Base-by-base conservation (phyloP, 371 early-diverging fungal genomes). In the Syncephalastrum monosporum region DNA sequence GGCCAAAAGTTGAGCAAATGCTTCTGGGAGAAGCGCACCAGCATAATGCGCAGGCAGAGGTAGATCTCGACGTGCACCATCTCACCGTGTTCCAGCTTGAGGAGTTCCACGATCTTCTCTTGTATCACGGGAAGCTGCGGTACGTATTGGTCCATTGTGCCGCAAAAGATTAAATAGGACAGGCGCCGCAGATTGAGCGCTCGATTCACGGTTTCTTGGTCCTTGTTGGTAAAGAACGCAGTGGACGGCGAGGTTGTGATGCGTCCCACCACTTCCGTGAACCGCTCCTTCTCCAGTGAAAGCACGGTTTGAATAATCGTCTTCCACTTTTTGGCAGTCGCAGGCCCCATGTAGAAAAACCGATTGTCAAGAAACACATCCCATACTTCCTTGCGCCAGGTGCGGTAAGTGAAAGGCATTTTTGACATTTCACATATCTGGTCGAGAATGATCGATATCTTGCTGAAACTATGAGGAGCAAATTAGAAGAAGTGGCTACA, bases 1-100 rank as follows among this genome's bases (percentile, higher is more conserved):
- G 97, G 95, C 94, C 93, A 94, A 60, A 96, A 89, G 63, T 88
- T 93, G 52, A 88, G 69, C 63, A 96, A 68, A 68, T 88, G 92
- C 54, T 88, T 84, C 41, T 82, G 81, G 12, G 93, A 88, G 52
- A 95, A 78, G 3, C 94, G 82, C 49, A 85, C 81, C 42, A 95
- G 69, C 50, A 96, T 65, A 16, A 94, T 86, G 23, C 97, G 80
- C 23, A 94, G 68, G 57, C 91, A 93, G 4, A 94, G 64, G 60
- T 89, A 94, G 25, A 92, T 87, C 69, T 95, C 96, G 7, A 82
- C 81, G 50, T 90, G 89, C 10, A 95, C 86, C 57, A 83, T 74
- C 56, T 85, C 87, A 4, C 82, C 72, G 21, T 84, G 79, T 5
- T 74, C 75, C 43, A 84, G 64, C 64, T 93, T 93, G 47, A 95